Evolutionary conservation across 2,329 filamentous ascomycete genomes (phyloP).

Genomic region (Blastomyces silverae): DNA sequence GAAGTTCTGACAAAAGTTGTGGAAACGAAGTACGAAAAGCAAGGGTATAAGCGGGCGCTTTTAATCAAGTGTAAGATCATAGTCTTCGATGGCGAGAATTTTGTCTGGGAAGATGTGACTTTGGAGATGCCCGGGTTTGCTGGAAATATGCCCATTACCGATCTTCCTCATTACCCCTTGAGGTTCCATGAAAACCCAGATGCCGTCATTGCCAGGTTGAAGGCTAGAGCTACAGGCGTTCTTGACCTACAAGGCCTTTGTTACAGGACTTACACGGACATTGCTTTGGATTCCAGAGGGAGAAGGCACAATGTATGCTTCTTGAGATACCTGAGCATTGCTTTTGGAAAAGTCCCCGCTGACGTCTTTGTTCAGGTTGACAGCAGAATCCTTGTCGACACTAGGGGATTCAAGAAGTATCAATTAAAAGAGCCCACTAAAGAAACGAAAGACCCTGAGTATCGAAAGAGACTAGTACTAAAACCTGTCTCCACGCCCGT

Average conservation of each 20-base stretch:
- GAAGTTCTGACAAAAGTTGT: constrained; percentile 39
- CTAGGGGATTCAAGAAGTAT: constrained; percentile 42
- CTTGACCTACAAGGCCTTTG: constrained; percentile 41
- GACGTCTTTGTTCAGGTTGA: constrained; percentile 37
- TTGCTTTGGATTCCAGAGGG: constrained; percentile 30
- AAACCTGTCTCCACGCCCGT: not conserved
- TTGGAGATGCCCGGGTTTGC: constrained; percentile 32
- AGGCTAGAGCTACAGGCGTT: constrained; percentile 36
- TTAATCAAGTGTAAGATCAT: constrained; percentile 7
- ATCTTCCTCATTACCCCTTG: constrained; percentile 38
- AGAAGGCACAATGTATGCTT: constrained; percentile 10
- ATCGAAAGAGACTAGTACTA: constrained; percentile 5
- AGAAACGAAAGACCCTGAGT: constrained; percentile 8
- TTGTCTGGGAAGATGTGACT: constrained; percentile 36
- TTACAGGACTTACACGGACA: constrained; percentile 41
- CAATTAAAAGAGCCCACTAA: constrained; percentile 25
- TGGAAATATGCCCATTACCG: constrained; percentile 40
- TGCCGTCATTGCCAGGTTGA: constrained; percentile 28
- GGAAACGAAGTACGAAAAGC: constrained; percentile 21
- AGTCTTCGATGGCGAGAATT: constrained; percentile 22
- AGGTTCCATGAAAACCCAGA: constrained; percentile 30
- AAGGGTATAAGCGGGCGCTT: not conserved
- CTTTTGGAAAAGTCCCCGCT: not conserved
- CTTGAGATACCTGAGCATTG: not conserved
- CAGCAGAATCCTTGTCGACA: constrained; percentile 39